phyloP scores from a whole-genome alignment of 1,284 basidiomycete species.

The Vanrija sp. region DNA sequence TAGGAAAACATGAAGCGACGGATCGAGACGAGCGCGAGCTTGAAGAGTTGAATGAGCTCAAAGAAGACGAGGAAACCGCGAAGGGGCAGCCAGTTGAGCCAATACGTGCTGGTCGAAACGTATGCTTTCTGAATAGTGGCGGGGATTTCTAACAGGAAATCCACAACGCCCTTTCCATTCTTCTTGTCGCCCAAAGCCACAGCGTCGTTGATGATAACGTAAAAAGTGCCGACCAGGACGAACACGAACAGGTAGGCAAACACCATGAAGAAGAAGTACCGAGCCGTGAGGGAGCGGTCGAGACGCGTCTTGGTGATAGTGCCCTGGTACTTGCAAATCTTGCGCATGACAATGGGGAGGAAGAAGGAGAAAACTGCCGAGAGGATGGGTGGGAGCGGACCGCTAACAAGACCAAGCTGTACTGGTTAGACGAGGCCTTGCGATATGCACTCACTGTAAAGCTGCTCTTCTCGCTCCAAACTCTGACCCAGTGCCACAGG shows the following conservation, averaged over 20 bases:
- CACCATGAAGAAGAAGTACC: constrained; percentile 87
- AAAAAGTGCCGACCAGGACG: constrained; percentile 80
- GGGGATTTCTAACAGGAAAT: constrained; percentile 55
- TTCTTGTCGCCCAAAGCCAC: constrained; percentile 31
- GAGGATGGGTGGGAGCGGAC: constrained; percentile 80
- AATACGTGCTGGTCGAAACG: constrained; percentile 70
- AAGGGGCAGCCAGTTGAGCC: constrained; percentile 91
- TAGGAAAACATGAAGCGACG: constrained; percentile 85
- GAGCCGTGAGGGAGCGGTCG: constrained; percentile 81
- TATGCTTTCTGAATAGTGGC: constrained; percentile 71
- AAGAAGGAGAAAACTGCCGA: constrained; percentile 85
- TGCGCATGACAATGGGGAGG: constrained; percentile 81
- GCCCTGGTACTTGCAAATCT: constrained; percentile 73
- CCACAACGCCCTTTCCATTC: constrained; percentile 56
- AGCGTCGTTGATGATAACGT: constrained; percentile 57
- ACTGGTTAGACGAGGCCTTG: background rate
- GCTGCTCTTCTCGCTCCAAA: constrained; percentile 19
- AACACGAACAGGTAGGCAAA: constrained; percentile 75
- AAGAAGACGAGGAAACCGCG: constrained; percentile 91
- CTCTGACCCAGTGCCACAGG: background rate
- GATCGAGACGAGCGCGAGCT: constrained; percentile 78
- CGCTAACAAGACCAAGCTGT: constrained; percentile 69
- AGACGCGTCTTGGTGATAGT: constrained; percentile 63
- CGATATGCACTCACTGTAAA: constrained; percentile 36
- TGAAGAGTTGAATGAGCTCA: constrained; percentile 92